phyloP scores from a whole-genome alignment of 1,284 basidiomycete genomes.

The Ceratobasidium sp. region DNA sequence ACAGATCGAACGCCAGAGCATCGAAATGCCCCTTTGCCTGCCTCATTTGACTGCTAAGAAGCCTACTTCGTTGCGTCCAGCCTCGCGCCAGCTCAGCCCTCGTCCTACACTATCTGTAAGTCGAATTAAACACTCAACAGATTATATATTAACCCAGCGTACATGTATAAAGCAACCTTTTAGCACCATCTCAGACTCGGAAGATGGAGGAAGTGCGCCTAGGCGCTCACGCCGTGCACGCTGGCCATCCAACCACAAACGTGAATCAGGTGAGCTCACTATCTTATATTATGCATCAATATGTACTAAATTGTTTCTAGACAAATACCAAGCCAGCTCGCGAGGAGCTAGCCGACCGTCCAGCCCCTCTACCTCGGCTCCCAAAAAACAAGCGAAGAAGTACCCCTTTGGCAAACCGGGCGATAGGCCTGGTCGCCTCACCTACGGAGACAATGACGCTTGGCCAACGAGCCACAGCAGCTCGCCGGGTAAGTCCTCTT shows the following conservation, averaged over 20 bases:
- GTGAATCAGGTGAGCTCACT: conserved; percentile 4
- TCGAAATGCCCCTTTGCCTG: no score
- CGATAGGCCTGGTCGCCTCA: neutral
- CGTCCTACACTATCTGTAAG: no score
- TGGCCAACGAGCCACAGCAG: neutral
- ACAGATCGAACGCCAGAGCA: no score
- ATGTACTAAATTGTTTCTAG: neutral
- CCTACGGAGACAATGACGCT: neutral
- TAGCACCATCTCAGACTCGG: neutral
- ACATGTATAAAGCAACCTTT: neutral
- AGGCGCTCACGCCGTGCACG: neutral
- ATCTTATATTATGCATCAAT: neutral
- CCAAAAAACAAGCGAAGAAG: neutral
- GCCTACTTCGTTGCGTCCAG: no score
- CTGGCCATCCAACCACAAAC: neutral
- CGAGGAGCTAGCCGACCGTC: neutral
- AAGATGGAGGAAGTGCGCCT: neutral
- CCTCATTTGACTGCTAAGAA: no score
- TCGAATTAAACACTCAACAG: no score
- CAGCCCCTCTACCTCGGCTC: neutral
- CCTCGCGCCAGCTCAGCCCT: no score
- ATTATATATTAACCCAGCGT: no score
- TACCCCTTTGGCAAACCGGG: neutral
- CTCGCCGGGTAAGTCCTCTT: conserved; percentile 1
- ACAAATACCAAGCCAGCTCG: conserved; percentile 19